Evolutionary conservation across 2,329 filamentous ascomycete species (phyloP), one percentile per base, ranked within the genome.

Genomic region (Alternaria tenuissima): DNA sequence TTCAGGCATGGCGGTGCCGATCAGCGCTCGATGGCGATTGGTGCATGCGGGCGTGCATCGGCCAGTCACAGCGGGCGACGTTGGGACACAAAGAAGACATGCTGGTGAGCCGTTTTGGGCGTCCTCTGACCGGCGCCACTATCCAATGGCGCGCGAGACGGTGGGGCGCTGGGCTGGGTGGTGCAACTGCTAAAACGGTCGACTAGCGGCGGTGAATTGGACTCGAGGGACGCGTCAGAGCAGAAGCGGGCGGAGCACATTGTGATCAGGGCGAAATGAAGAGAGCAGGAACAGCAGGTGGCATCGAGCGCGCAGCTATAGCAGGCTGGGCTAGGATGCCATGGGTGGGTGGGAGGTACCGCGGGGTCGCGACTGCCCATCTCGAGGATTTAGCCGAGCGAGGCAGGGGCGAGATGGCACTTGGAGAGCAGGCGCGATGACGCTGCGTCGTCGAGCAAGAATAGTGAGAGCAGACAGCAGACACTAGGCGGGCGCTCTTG

Each of bases 101-200:
- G 57, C 52, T 65, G 57, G 65, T 59, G 64, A 62, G 70, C 66
- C 66, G 72, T 73, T 75, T 72, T 64, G 70, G 73, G 71, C 73
- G 69, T 39, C 32, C 53, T 28, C 54, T 71, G 57, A 70, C 68
- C 65, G 68, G 67, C 63, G 47, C 16, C 26, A 24, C 48, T 49
- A 49, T 30, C 67, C 63, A 71, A 74, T 74, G 39, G 59, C 39
- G 14, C 11, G 47, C 34, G 34, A 30, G 43, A 46, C 59, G 57
- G 73, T 68, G 69, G 73, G 67, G 49, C 65, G 66, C 62, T 60
- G 54, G 63, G 62, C 54, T 46, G 61, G 59, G 51, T 69, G 70
- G 68, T 74, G 73, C 70, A 69, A 73, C 68, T 69, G 71, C 66
- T 66, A 69, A 60, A 77, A 76, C 75, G 75, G 74, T 71, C 66